Evolutionary conservation across 2,329 filamentous ascomycete species (phyloP).

Genomic region (Leptographium wingfieldii): DNA sequence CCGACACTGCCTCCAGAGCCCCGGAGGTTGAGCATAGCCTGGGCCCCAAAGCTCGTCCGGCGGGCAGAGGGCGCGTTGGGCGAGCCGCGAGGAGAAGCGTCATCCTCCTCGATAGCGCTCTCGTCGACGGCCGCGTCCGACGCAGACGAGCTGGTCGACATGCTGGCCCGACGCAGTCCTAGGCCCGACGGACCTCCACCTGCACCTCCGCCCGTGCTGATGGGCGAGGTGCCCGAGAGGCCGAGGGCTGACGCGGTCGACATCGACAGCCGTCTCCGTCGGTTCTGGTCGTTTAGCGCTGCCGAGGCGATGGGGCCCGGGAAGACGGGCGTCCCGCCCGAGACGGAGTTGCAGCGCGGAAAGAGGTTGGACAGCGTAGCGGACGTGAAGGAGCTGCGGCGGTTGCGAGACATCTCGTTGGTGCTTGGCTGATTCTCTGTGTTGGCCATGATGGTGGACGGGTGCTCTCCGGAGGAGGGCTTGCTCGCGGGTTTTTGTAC

Average conservation of each 20-base stretch:
- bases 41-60: slow-evolving; percentile 80
- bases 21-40: slow-evolving; percentile 61
- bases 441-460: slow-evolving; percentile 9
- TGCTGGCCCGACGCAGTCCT: slow-evolving; percentile 47
- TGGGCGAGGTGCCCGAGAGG: slow-evolving; percentile 59
- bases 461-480: neutral
- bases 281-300: slow-evolving; percentile 41
- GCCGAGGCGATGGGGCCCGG: slow-evolving; percentile 29
- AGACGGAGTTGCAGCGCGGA: slow-evolving; percentile 40
- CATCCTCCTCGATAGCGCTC: slow-evolving; percentile 59
- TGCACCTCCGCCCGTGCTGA: slow-evolving; percentile 18
- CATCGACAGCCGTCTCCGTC: slow-evolving; percentile 56
- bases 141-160: slow-evolving; percentile 48
- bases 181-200: slow-evolving; percentile 23
- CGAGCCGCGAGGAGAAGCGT: slow-evolving; percentile 36
- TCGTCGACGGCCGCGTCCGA: slow-evolving; percentile 50
- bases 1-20: slow-evolving; percentile 46
- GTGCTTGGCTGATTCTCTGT: slow-evolving; percentile 18
- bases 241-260: slow-evolving; percentile 46
- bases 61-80: slow-evolving; percentile 57
- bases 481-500: neutral
- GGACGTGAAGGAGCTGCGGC: slow-evolving; percentile 44
- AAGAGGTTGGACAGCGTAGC: slow-evolving; percentile 47
- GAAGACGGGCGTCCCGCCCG: slow-evolving; percentile 29
- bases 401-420: slow-evolving; percentile 24